Evolutionary conservation across 805 yeast species (phyloP).

Genomic region (Komagataella pseudopastoris): DNA sequence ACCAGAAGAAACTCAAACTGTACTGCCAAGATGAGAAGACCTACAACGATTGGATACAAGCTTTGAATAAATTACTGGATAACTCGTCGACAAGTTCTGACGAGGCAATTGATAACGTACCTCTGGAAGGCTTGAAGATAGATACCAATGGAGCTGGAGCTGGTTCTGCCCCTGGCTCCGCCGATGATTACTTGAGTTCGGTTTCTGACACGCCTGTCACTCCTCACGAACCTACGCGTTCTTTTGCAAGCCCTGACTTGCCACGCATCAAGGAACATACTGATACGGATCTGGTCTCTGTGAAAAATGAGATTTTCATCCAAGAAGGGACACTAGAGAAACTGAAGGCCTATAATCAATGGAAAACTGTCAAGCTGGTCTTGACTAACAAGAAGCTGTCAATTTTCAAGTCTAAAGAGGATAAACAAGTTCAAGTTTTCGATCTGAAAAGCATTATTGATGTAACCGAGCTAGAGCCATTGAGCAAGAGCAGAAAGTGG

Average conservation of each 20-base stretch:
- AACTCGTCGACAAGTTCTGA: neutral
- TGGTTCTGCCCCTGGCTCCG: neutral
- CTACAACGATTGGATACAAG: constrained; percentile 2
- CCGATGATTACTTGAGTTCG: neutral
- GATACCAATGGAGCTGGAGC: neutral
- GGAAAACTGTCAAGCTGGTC: constrained; percentile 29
- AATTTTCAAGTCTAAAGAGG: constrained; percentile 21
- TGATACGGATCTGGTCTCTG: constrained; percentile 29
- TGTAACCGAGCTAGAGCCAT: constrained; percentile 35
- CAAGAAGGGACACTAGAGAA: neutral
- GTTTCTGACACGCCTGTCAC: neutral
- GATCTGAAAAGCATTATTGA: constrained; percentile 24
- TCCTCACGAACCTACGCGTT: neutral
- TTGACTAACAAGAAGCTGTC: constrained; percentile 25
- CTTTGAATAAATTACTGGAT: constrained; percentile 3
- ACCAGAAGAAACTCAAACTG: constrained; percentile 6
- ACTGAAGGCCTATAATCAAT: constrained; percentile 24
- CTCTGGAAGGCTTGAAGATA: neutral
- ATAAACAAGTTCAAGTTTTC: constrained; percentile 18
- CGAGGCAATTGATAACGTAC: neutral
- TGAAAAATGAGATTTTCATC: neutral
- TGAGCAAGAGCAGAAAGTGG: constrained; percentile 26
- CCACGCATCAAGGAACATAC: constrained; percentile 27
- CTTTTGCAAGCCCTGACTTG: constrained; percentile 5
- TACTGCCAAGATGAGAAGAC: constrained; percentile 6